Base-by-base conservation (phyloP, 495 filamentous ascomycete genomes). In the Penicillium argentinense region DNA sequence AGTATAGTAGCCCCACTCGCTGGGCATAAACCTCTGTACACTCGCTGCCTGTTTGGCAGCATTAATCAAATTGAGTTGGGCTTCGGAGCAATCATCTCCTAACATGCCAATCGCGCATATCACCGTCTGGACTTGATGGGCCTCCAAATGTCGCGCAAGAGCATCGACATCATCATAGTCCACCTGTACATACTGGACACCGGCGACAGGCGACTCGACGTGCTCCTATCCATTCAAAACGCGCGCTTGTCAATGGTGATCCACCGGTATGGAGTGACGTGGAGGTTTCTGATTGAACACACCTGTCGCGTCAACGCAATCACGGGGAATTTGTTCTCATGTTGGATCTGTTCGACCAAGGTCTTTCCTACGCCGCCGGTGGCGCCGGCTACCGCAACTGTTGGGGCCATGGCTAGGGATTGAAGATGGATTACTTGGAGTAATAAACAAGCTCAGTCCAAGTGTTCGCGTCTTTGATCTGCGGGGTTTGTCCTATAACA, bases 51-150 rank as follows among this genome's bases (percentile, higher is more conserved):
- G 17, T 14, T 47, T 37, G 9, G 45, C 36, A 40, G 45, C 45
- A 32, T 41, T 33, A 37, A 47, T 47, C 14, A 47, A 47, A 5
- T 40, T 32, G 45, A 40, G 5, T 24, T 47, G 45, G 14, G 45
- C 36, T 41, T 47, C 26, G 16, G 45, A 47, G 18, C 36, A 40
- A 11, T 47, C 45, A 23, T 40, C 27, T 47, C 37, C 45, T 13
- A 47, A 29, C 45, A 47, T 47, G 14, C 45, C 45, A 33, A 47
- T 47, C 4, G 45, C 36, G 25, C 45, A 47, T 5, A 47, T 47
- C 11, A 47, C 45, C n/a, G 45, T 47, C 14, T 47, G 45, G 17
- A 47, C 45, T 33, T 27, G 16, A 47, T 47, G 27, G 16, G 19
- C 7, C 18, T 47, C 45, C 38, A 47, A 21, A 3, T 32, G 19